These are phyloP conservation scores for Holtermannia corniformis DNA, from an alignment of 768 basidiomycete species.

Conservation along the genomic window DNA sequence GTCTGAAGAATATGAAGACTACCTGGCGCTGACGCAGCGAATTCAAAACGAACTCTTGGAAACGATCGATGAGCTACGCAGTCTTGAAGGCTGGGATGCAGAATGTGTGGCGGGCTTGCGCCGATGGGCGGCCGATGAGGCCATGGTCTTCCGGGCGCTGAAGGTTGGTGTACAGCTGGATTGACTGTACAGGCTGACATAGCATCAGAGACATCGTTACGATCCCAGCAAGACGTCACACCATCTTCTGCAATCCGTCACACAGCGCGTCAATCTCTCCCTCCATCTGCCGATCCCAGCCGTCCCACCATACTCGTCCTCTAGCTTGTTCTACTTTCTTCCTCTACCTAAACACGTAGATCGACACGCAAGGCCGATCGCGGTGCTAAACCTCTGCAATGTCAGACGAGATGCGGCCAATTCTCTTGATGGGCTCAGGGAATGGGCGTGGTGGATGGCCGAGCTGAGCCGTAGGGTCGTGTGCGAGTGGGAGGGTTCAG, in stretches of 20 bases:
- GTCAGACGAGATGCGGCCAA: conserved; percentile 25
- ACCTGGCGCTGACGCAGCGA: conserved; percentile 19
- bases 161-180: conserved; percentile 19
- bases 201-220: conserved; percentile 24
- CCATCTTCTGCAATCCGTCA: conserved; percentile 14
- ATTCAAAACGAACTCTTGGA: conserved; percentile 21
- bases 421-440: conserved; percentile 26
- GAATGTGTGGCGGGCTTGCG: conserved; percentile 16
- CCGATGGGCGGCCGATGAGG: conserved; percentile 26
- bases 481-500: conserved; percentile 23
- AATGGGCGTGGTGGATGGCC: conserved; percentile 37
- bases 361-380: conserved; percentile 26
- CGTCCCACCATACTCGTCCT: conserved; percentile 15
- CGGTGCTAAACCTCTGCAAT: conserved; percentile 27
- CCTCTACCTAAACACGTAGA: conserved; percentile 29
- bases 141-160: conserved; percentile 21
- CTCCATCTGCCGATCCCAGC: conserved; percentile 23
- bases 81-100: conserved; percentile 31
- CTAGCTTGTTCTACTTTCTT: conserved; percentile 32
- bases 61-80: conserved; percentile 21
- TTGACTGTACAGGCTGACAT: neutral
- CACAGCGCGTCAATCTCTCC: conserved; percentile 12
- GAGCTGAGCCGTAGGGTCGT: conserved; percentile 31
- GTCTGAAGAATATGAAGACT: conserved; percentile 20
- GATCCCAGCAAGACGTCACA: conserved; percentile 16